phyloP scores from a whole-genome alignment of 1,139 yeast genomes.

The Saccharomyces hybrid region DNA sequence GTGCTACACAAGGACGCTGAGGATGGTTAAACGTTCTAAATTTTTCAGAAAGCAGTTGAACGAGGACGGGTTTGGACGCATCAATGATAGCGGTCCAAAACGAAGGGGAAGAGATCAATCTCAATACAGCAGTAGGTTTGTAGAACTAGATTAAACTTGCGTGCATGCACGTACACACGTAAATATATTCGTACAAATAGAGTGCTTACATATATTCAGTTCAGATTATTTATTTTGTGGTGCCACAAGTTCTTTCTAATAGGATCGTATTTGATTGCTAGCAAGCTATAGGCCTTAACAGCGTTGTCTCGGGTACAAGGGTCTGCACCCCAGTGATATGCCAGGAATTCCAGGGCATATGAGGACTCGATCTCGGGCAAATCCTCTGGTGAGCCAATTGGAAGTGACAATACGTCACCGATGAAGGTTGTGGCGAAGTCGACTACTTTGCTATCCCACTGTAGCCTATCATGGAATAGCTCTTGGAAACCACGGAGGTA shows the following conservation, averaged over 20 bases:
- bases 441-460: constrained; percentile 35
- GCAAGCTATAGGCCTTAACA: constrained; percentile 39
- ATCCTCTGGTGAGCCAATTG: constrained; percentile 15
- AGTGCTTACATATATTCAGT: not conserved
- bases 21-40: constrained; percentile 5
- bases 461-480: constrained; percentile 20
- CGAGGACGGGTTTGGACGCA: constrained; percentile 15
- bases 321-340: constrained; percentile 40
- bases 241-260: constrained; percentile 66
- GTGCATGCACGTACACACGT: not conserved
- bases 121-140: not conserved
- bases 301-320: constrained; percentile 34
- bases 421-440: constrained; percentile 41
- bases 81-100: not conserved
- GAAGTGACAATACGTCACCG: constrained; percentile 21
- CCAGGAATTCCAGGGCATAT: constrained; percentile 62
- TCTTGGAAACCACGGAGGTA: constrained; percentile 58
- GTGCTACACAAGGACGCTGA: constrained; percentile 10
- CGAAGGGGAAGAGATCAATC: not conserved
- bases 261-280: constrained; percentile 53
- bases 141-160: constrained; percentile 2
- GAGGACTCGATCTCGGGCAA: constrained; percentile 40
- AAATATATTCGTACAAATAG: constrained; percentile 1
- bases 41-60: constrained; percentile 19
- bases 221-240: constrained; percentile 14